Conservation (phyloP, 2,329 filamentous ascomycete species). For the Aspergillus quadrilineatus region DNA sequence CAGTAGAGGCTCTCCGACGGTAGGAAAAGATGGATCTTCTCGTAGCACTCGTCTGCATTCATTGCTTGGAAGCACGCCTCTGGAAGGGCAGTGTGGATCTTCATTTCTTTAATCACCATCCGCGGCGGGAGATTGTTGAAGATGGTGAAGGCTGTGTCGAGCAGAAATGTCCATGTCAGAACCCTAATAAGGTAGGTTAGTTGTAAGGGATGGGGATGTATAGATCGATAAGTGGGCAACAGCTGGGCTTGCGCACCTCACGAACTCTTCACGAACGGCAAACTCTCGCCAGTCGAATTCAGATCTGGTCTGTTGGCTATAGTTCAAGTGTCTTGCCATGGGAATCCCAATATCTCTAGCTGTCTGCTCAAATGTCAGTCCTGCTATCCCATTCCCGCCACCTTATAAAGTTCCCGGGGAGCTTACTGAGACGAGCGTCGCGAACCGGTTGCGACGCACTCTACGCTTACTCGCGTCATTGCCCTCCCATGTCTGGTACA, state of each 20-base stretch:
- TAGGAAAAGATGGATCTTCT: constrained; percentile 17
- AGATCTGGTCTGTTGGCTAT: constrained; percentile 23
- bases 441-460: constrained; percentile 38
- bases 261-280: constrained; percentile 36
- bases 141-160: constrained; percentile 43
- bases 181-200: constrained; percentile 5
- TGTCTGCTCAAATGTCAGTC: constrained; percentile 11
- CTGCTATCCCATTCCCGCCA: too few species aligned
- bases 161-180: constrained; percentile 38
- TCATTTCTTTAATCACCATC: constrained; percentile 43
- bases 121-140: constrained; percentile 45
- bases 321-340: constrained; percentile 29
- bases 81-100: constrained; percentile 35
- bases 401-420: too few species aligned
- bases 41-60: constrained; percentile 31
- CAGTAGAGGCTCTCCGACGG: constrained; percentile 20
- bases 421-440: constrained; percentile 38
- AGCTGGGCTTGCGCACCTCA: constrained; percentile 23
- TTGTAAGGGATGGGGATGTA: too few species aligned
- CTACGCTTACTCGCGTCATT: constrained; percentile 34
- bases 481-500: constrained; percentile 45
- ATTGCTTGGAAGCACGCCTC: constrained; percentile 42
- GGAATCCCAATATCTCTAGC: constrained; percentile 34
- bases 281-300: constrained; percentile 38
- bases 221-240: background rate